Base-by-base conservation (phyloP, 768 basidiomycete genomes). In the Chlorophyllum brunneum region DNA sequence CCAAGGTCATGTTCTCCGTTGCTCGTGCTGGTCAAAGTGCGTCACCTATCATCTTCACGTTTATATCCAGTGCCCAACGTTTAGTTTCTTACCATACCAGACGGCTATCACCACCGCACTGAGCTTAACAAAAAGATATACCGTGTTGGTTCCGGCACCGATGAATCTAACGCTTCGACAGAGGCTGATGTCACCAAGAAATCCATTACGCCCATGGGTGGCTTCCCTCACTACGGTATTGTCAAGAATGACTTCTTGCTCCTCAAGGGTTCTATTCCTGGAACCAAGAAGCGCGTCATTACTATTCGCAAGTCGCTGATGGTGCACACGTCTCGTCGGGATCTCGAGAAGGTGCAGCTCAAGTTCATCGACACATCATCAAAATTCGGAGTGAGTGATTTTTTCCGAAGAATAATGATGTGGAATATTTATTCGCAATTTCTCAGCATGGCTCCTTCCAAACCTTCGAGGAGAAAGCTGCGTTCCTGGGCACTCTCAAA, bases 1-100 rank as follows among this genome's bases (percentile, higher is more conserved):
- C 87, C 64, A 97, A 95, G 77, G 97, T 99, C 83, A 98, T 98
- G 95, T 98, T 93, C 85, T 95, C 94, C n/a, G 97, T 99, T 63
- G 97, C 95, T 56, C 95, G 97, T 80, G 95, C 97, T 61, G 97
- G 97, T 91, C 95, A 98, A 88, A 91, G 89, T 92, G 70, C 63
- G 92, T 79, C 27, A 7, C 43, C 8, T 38, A 37, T n/a, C 7
- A 20, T 33, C 15, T 3, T 16, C 16, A 4, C 10, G n/a, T n/a
- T 34, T 29, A 4, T 11, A 40, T 24, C 8, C 39, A 7, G 3
- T 10, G 39, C 3, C 23, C 20, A 18, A 40, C 2, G 4, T 39
- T 15, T 38, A 2, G 39, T 29, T 42, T 23, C 31, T 23, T 18
- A 16, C 37, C 18, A 57, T 6, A 54, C n/a, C 56, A 92, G 89